Base-by-base conservation (phyloP, 768 basidiomycete species). In the Kwoniella newhampshirensis region DNA sequence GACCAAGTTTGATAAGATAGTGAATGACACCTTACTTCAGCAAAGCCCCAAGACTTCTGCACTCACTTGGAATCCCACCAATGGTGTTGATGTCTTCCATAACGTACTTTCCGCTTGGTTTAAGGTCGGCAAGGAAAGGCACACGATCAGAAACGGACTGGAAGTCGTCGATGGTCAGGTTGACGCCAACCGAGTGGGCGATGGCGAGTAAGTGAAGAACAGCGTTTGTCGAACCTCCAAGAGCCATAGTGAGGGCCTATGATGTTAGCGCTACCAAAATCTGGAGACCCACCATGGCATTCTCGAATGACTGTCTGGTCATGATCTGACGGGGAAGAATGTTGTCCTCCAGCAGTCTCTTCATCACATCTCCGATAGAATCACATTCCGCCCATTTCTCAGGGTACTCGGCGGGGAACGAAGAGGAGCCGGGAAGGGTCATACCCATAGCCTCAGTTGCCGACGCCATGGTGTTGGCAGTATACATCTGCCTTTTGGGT, bases 1-100 rank as follows among this genome's bases (percentile, higher is more conserved):
- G 78, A 20, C 87, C 87, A 67, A 93, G 82, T 77, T 91, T 87
- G 70, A 94, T 80, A 54, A 96, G 79, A 80, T 88, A 93, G 27
- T 83, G 82, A 35, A 96, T 81, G 59, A 96, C 84, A 79, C 88
- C 91, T 93, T 74, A 15, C 21, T 36, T 39, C 45, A 54, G 51
- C 30, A 47, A 21, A 6, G 42, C 15, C 30, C 56, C n/a, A 6
- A 17, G 36, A 50, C 21, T 20, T 47, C 30, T 44, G 6, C 8
- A 80, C 87, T 60, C 78, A 94, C 92, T 88, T 3, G 96, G 94
- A 65, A 93, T 92, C 54, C 94, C 96, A 52, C 96, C 96, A 56
- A 98, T 86, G 76, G 88, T 89, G 82, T 89, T 85, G 8, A 99
- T 85, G 71, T 98, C 89, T 78, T 93, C 92, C 91, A 98, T 96